These are phyloP conservation scores for Arabidopsis lyrata DNA, from an alignment of 441 rosid species.

Conservation along the genomic window DNA sequence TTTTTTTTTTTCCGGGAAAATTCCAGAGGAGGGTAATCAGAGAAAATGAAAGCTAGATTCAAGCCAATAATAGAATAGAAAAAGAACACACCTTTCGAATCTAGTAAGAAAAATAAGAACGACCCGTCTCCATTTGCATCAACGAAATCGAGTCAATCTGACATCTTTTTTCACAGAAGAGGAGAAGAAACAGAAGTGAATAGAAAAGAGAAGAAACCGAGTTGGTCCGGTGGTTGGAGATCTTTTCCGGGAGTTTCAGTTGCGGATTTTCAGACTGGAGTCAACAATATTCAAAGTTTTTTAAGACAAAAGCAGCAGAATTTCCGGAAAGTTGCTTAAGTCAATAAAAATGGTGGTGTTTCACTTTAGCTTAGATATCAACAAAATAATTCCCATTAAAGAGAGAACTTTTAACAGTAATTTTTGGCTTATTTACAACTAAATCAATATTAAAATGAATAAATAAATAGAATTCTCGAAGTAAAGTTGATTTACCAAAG, in stretches of 20 bases:
- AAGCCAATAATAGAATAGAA: conserved; percentile 4
- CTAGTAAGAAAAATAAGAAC: conserved; percentile 27
- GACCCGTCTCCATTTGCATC: conserved; percentile 41
- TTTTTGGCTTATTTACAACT: background rate
- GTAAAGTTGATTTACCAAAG: background rate
- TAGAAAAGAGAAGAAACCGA: conserved; percentile 36
- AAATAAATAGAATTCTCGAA: background rate
- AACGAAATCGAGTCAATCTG: conserved; percentile 27
- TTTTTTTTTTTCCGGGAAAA: conserved; percentile 10
- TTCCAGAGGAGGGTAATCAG: conserved; percentile 23
- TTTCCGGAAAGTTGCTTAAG: conserved; percentile 37
- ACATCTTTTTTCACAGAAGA: background rate
- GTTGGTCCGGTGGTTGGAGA: conserved; percentile 22
- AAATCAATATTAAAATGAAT: background rate
- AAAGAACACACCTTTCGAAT: conserved; percentile 43
- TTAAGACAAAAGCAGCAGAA: conserved; percentile 34
- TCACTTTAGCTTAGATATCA: background rate
- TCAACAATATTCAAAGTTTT: conserved; percentile 46
- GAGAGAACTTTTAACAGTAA: background rate
- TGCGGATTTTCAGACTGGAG: conserved; percentile 38
- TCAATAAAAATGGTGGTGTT: conserved; percentile 28
- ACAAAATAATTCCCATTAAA: background rate
- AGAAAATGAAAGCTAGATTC: conserved; percentile 29
- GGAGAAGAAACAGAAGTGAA: conserved; percentile 36
- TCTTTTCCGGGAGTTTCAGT: conserved; percentile 34